Conservation (phyloP, 139 green algal species). For the Tetraselmis chui region DNA sequence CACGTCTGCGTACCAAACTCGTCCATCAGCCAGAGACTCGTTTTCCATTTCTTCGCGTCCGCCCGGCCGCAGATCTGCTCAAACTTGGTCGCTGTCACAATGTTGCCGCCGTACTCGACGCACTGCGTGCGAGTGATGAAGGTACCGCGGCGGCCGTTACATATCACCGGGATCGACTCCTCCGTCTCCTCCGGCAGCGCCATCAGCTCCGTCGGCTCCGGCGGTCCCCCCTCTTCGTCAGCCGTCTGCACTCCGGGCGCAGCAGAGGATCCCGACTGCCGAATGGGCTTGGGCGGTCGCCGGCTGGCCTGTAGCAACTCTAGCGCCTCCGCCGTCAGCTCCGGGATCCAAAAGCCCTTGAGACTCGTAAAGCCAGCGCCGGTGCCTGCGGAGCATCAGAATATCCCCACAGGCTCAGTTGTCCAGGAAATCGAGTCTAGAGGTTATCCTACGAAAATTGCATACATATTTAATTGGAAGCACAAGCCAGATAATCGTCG, state of each 20-base stretch:
- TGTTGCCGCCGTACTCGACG: constrained; percentile 36
- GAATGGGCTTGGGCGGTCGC: not conserved
- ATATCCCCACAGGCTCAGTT: no score
- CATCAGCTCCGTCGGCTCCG: constrained; percentile 45
- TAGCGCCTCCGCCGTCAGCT: constrained; percentile 1
- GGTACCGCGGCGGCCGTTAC: constrained; percentile 37
- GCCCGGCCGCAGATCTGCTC: constrained; percentile 67
- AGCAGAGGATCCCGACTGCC: not conserved
- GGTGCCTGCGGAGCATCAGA: no score
- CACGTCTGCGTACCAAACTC: constrained; percentile 7
- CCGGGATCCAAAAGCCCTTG: constrained; percentile 49
- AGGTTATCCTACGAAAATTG: no score
- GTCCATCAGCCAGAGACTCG: constrained; percentile 39
- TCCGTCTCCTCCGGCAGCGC: constrained; percentile 48
- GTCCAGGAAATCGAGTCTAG: no score
- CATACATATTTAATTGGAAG: no score
- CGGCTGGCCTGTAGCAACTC: not conserved
- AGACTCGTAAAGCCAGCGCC: constrained; percentile 33
- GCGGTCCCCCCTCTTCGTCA: constrained; percentile 1
- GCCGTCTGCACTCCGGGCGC: not conserved
- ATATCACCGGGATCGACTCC: constrained; percentile 53
- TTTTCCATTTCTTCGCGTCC: constrained; percentile 87
- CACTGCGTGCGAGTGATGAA: constrained; percentile 57
- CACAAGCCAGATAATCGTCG: no score
- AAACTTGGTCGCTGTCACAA: constrained; percentile 59